phyloP scores from a whole-genome alignment of 306 rosid species.

The Lathyrus aphaca region DNA sequence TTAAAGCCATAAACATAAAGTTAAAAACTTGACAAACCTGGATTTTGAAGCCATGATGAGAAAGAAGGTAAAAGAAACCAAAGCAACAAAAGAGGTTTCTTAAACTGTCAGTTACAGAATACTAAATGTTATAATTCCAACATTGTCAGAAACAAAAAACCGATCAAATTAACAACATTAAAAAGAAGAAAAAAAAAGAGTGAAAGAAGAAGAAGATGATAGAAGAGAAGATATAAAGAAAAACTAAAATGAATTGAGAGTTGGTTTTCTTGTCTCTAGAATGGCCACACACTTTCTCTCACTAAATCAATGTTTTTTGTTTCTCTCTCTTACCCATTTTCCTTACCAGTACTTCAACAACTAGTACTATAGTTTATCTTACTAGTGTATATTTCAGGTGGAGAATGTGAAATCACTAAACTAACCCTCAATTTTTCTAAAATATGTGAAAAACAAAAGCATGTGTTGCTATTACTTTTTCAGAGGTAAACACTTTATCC shows the following conservation, averaged over 20 bases:
- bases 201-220: slow-evolving; percentile 6
- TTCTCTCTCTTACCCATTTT: not conserved
- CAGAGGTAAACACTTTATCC: slow-evolving; percentile 43
- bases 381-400: slow-evolving; percentile 21
- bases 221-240: slow-evolving; percentile 37
- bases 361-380: not conserved
- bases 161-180: slow-evolving; percentile 40
- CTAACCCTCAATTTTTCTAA: slow-evolving; percentile 46
- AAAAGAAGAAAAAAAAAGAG: slow-evolving; percentile 6
- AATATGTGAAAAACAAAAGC: slow-evolving; percentile 40
- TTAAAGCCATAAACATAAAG: slow-evolving; percentile 30
- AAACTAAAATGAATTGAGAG: slow-evolving; percentile 50
- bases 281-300: slow-evolving; percentile 39
- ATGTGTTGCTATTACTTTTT: slow-evolving; percentile 39
- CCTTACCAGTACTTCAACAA: not conserved
- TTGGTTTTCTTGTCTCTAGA: slow-evolving; percentile 61
- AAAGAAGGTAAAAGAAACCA: slow-evolving; percentile 7
- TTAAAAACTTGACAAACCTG: slow-evolving; percentile 52
- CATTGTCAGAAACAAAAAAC: slow-evolving; percentile 54
- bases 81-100: not conserved
- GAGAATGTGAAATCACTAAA: slow-evolving; percentile 41
- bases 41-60: slow-evolving; percentile 73
- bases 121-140: slow-evolving; percentile 47
- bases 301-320: not conserved
- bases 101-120: slow-evolving; percentile 37